Evolutionary conservation across 805 yeast genomes (phyloP), one percentile per base, ranked within the genome.

Genomic region (Yamadazyma philogaea): DNA sequence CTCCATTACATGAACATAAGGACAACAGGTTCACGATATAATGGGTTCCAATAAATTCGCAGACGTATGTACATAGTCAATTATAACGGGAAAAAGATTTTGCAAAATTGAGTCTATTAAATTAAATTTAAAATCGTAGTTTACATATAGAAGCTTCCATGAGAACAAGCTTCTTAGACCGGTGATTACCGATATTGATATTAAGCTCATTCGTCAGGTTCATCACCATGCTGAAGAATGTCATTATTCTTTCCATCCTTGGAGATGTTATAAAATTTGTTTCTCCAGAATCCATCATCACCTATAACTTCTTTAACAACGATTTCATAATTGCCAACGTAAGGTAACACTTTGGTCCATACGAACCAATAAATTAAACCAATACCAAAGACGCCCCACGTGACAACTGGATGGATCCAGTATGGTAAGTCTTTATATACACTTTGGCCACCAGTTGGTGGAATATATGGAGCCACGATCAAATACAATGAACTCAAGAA

Each of bases 341-440:
- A 56, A 34, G 95, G 95, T 51, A 82, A 60, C 1, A 81, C 38
- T 44, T 63, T 64, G 32, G 80, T 71, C 84, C 87, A 81, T 14
- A 80, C 55, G 7, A 80, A 45, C 84, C 88, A 86, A 66, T 84
- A 86, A 1, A 73, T 50, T 28, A 73, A 77, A 48, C 87, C 91
- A 37, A 80, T 58, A 11, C 72, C 83, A 52, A 82, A 81, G 35
- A 86, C 71, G 50, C 84, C 89, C 81, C 88, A 77, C 10, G 89
- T 82, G n/a, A 84, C 87, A 38, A 85, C 93, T 57, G 88, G 81
- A 60, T 84, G 90, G 43, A 81, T 72, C 73, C 79, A 86, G 66
- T 86, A 86, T 21, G 95, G 95, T 54, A 86, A 66, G 38, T 60
- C 50, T n/a, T 77, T 61, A 70, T 86, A 86, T 41, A 86, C 89